Percentiles rank a stretch among this genome's conserved stretches.
phyloP scores from a whole-genome alignment of 768 basidiomycete genomes.

The Mycena indigotica region DNA sequence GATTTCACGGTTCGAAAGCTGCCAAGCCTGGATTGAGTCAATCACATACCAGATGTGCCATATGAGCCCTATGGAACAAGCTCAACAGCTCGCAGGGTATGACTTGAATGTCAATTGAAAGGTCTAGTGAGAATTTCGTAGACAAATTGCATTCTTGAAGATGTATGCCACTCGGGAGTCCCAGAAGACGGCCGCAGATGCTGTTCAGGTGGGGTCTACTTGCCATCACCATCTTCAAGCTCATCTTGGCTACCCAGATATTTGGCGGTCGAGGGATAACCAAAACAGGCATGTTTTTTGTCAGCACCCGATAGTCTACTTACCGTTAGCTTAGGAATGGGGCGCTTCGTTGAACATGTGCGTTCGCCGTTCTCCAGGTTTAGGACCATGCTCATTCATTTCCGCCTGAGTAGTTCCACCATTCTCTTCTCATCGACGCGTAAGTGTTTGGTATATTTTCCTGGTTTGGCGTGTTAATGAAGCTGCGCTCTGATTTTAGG shows the following conservation, averaged over 20 bases:
- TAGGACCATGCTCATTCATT: not conserved
- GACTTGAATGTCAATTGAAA: slow-evolving; percentile 17
- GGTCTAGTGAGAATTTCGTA: too few species aligned
- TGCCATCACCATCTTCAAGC: not conserved
- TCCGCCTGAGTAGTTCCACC: slow-evolving; percentile 50
- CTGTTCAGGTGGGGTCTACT: slow-evolving; percentile 57
- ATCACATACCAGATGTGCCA: slow-evolving; percentile 86
- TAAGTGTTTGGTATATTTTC: slow-evolving; percentile 29
- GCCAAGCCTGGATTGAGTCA: slow-evolving; percentile 82
- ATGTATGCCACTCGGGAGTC: slow-evolving; percentile 64
- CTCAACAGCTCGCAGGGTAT: slow-evolving; percentile 72
- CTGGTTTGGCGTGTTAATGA: not conserved
- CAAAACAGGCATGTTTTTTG: slow-evolving; percentile 57
- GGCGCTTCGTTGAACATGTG: slow-evolving; percentile 68
- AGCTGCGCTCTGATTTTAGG: slow-evolving; percentile 22
- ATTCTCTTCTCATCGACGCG: slow-evolving; percentile 68
- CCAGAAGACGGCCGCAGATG: slow-evolving; percentile 66
- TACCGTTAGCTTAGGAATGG: slow-evolving; percentile 46
- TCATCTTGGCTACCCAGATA: slow-evolving; percentile 42
- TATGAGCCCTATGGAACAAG: slow-evolving; percentile 82
- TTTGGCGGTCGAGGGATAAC: slow-evolving; percentile 91
- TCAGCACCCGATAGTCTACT: slow-evolving; percentile 5
- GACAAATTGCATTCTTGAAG: slow-evolving; percentile 72
- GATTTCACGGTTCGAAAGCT: slow-evolving; percentile 63
- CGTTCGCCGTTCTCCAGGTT: slow-evolving; percentile 33